phyloP scores from a whole-genome alignment of 1,284 basidiomycete species.

The Pterulicium gracile region DNA sequence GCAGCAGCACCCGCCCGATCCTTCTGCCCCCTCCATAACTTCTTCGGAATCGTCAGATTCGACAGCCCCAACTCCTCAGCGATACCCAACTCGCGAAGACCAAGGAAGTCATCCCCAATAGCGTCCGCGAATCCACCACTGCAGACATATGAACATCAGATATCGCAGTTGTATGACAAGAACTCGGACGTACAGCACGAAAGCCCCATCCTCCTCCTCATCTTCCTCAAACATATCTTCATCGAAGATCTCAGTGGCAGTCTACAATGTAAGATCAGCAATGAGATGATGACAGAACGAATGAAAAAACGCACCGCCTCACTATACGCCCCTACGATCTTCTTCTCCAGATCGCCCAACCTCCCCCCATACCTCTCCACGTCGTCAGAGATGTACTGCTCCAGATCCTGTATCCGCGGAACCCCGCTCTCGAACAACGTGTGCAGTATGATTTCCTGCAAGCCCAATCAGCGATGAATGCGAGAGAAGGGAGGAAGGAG shows the following conservation, averaged over 20 bases:
- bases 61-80: slow-evolving; percentile 80
- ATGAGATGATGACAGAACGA: not conserved
- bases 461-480: slow-evolving; percentile 6
- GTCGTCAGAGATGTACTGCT: slow-evolving; percentile 85
- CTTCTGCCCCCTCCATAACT: slow-evolving; percentile 65
- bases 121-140: slow-evolving; percentile 83
- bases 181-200: slow-evolving; percentile 48
- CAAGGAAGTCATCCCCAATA: slow-evolving; percentile 91
- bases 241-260: slow-evolving; percentile 42
- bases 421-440: slow-evolving; percentile 83
- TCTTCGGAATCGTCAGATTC: slow-evolving; percentile 70
- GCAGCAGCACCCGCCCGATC: slow-evolving; percentile 25
- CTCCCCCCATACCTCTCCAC: slow-evolving; percentile 75
- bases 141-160: slow-evolving; percentile 7
- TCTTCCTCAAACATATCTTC: slow-evolving; percentile 71
- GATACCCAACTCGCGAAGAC: slow-evolving; percentile 81
- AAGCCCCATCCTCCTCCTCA: slow-evolving; percentile 61
- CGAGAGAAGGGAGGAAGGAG: slow-evolving; percentile 3
- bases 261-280: slow-evolving; percentile 22
- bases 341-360: slow-evolving; percentile 75
- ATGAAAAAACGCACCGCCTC: slow-evolving; percentile 49
- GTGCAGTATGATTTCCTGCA: slow-evolving; percentile 84
- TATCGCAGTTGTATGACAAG: slow-evolving; percentile 1
- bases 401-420: slow-evolving; percentile 65
- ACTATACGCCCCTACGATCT: slow-evolving; percentile 71